Evolutionary conservation across 2,329 filamentous ascomycete genomes (phyloP).

Genomic region (Fusarium liriodendri): DNA sequence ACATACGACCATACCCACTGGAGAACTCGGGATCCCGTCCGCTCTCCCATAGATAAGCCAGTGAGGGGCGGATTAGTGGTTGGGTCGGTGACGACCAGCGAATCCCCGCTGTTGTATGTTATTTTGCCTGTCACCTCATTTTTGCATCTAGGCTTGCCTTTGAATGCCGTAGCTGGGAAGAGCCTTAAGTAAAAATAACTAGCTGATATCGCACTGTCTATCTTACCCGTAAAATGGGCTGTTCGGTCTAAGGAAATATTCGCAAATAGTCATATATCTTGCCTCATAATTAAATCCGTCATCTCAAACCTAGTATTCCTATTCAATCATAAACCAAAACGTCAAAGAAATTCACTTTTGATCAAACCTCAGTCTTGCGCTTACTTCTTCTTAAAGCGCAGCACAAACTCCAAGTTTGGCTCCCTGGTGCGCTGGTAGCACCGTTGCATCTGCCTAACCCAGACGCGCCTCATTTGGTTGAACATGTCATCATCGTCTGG

Average conservation of each 20-base stretch:
- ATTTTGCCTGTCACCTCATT: rapidly evolving
- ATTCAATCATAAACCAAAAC: background rate
- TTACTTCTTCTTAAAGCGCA: background rate
- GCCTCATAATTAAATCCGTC: background rate
- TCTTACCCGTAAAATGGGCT: rapidly evolving
- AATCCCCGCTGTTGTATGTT: background rate
- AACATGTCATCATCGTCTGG: background rate
- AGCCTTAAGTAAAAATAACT: background rate
- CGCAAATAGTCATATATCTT: background rate
- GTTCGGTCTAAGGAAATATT: background rate
- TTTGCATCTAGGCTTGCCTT: background rate
- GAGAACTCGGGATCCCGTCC: background rate
- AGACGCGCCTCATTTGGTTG: background rate
- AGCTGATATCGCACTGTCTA: background rate
- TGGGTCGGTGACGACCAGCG: background rate
- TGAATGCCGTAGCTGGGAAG: background rate
- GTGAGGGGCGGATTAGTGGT: background rate
- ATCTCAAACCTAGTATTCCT: background rate
- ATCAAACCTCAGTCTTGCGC: background rate
- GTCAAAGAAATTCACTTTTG: background rate
- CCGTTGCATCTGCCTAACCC: background rate
- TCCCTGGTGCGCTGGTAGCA: background rate
- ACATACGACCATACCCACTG: background rate
- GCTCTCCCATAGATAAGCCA: background rate
- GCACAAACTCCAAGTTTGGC: background rate